Evolutionary conservation across 129 eudicot genomes (phyloP).

Genomic region (Flaveria linearis): DNA sequence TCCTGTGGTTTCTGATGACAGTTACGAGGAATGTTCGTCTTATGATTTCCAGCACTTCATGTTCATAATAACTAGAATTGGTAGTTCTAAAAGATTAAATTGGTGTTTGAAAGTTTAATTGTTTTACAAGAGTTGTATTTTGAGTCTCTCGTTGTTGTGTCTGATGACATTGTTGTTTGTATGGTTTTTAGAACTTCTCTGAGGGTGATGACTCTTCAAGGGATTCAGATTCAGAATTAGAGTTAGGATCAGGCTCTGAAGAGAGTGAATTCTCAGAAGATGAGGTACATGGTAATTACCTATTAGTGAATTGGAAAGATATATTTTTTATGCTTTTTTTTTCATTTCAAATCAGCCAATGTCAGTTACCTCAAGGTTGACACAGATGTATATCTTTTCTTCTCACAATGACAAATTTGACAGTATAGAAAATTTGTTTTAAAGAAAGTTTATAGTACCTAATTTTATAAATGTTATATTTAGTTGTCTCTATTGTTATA

Average conservation of each 20-base stretch:
- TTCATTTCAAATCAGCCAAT: background rate
- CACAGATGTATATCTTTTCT: background rate
- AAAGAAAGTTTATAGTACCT: too few relatives aligned
- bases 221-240: conserved; percentile 22
- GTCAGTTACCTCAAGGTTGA: background rate
- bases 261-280: conserved; percentile 46
- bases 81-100: background rate
- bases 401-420: too few relatives aligned
- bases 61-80: background rate
- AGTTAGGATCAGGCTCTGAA: conserved; percentile 53
- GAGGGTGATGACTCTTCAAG: conserved; percentile 38
- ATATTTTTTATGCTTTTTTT: background rate
- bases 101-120: background rate
- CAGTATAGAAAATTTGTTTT: too few relatives aligned
- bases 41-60: background rate
- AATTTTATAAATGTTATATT: too few relatives aligned
- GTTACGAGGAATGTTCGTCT: conserved; percentile 30
- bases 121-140: conserved; percentile 15
- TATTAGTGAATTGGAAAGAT: background rate
- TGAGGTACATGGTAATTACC: conserved; percentile 59
- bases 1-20: conserved; percentile 47
- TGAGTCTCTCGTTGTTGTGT: background rate
- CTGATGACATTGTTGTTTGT: conserved; percentile 22
- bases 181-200: conserved; percentile 37
- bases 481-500: too few relatives aligned